phyloP scores from a whole-genome alignment of 345 rosid genomes.

The Ailanthus altissimus region DNA sequence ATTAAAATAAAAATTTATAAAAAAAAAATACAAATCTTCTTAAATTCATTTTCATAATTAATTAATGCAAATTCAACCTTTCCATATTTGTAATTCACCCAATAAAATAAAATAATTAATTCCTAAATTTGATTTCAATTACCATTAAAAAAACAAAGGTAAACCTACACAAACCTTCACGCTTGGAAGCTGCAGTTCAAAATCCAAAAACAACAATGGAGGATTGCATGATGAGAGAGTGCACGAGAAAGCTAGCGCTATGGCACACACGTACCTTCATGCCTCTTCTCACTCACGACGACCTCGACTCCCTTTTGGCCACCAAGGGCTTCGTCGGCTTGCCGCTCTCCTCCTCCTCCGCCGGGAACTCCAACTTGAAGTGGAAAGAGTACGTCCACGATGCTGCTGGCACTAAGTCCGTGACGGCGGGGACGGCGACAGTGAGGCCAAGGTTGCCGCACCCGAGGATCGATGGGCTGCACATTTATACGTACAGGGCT shows the following conservation, averaged over 20 bases:
- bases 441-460: conserved; percentile 43
- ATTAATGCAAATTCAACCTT: too few species aligned
- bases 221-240: conserved; percentile 46
- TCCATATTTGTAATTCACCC: too few species aligned
- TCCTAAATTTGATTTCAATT: too few species aligned
- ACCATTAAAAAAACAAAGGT: too few species aligned
- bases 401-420: not conserved
- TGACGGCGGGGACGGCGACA: not conserved
- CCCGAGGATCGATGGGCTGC: conserved; percentile 61
- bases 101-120: too few species aligned
- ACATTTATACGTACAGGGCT: conserved; percentile 43
- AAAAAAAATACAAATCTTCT: too few species aligned
- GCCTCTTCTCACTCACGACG: conserved; percentile 53
- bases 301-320: conserved; percentile 50
- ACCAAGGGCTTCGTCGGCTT: conserved; percentile 47
- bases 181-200: too few species aligned
- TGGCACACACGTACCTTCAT: conserved; percentile 58
- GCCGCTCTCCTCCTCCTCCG: conserved; percentile 15
- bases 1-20: too few species aligned
- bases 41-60: too few species aligned
- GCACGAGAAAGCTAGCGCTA: conserved; percentile 52
- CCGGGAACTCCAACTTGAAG: not conserved
- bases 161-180: too few species aligned
- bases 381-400: conserved; percentile 47
- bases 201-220: conserved; percentile 12